Conservation (phyloP, 1,284 basidiomycete genomes). For the Pseudozyma sp. region DNA sequence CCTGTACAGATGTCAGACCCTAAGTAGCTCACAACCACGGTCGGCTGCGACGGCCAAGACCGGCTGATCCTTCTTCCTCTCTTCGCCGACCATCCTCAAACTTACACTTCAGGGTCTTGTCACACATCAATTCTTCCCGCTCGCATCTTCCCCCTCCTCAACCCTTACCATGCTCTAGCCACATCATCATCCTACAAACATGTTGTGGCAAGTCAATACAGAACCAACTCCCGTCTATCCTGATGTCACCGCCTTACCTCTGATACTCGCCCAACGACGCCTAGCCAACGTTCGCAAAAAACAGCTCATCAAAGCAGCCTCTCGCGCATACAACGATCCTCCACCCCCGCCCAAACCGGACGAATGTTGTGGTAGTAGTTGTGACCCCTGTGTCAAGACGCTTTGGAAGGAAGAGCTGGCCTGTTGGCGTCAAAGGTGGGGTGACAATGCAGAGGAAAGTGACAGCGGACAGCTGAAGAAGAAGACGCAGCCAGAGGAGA, state of each 20-base stretch:
- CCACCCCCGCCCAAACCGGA: constrained; percentile 53
- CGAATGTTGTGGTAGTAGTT: constrained; percentile 57
- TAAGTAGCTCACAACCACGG: neutral
- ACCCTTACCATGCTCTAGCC: neutral
- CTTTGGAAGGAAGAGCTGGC: constrained; percentile 56
- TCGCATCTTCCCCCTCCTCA: neutral
- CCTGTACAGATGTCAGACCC: neutral
- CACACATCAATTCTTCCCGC: neutral
- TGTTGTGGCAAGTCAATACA: constrained; percentile 36
- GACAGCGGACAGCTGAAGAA: neutral
- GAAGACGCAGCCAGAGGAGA: neutral
- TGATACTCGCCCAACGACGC: constrained; percentile 37
- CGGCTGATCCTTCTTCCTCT: neutral
- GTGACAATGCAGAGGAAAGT: constrained; percentile 21
- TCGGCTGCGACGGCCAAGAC: neutral
- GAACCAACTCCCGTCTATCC: constrained; percentile 38
- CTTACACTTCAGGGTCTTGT: neutral
- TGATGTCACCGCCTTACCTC: constrained; percentile 31
- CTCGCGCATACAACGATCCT: constrained; percentile 40
- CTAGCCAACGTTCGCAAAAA: constrained; percentile 53
- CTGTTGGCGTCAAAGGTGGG: constrained; percentile 55
- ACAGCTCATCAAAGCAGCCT: constrained; percentile 53
- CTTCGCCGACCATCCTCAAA: neutral
- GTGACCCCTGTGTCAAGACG: constrained; percentile 57
- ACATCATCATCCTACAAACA: neutral